phyloP scores from a whole-genome alignment of 1,284 basidiomycete genomes.

The Entoloma clypeatum region DNA sequence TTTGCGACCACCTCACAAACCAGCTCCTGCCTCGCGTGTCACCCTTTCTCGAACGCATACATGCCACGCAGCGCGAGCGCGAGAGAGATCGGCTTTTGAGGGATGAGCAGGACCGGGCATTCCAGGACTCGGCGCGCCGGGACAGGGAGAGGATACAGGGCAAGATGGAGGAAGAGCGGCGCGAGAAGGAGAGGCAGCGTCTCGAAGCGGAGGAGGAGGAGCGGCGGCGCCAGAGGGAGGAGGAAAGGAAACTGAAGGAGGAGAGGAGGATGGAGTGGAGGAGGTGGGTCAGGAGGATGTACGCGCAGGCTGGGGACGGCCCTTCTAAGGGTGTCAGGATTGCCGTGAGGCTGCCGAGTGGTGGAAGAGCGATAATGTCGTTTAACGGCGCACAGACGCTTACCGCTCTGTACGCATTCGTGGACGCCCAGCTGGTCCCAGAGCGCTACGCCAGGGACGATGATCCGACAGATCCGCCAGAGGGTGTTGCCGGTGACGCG shows the following conservation, averaged over 20 bases:
- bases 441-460: constrained; percentile 28
- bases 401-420: constrained; percentile 65
- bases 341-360: constrained; percentile 66
- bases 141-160: constrained; percentile 68
- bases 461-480: constrained; percentile 43
- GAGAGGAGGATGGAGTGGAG: constrained; percentile 47
- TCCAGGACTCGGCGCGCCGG: constrained; percentile 58
- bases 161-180: constrained; percentile 44
- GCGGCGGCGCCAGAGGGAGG: constrained; percentile 22
- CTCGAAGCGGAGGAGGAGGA: constrained; percentile 23
- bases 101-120: constrained; percentile 81
- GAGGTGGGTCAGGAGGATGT: constrained; percentile 44
- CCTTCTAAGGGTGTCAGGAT: constrained; percentile 45
- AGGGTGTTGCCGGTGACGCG: constrained; percentile 20
- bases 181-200: constrained; percentile 25
- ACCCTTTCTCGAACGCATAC: constrained; percentile 69
- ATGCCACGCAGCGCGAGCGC: constrained; percentile 38
- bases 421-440: constrained; percentile 52
- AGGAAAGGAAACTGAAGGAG: constrained; percentile 33
- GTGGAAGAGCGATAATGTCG: constrained; percentile 52
- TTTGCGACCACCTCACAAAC: constrained; percentile 63
- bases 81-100: constrained; percentile 69
- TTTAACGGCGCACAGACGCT: constrained; percentile 54
- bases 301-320: constrained; percentile 30
- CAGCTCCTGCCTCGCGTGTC: constrained; percentile 76